A percentile compares a stretch with the other conserved stretches of the same genome.
These are phyloP conservation scores for Agrocybe praecox DNA, from an alignment of 768 basidiomycete genomes.

Conservation along the genomic window DNA sequence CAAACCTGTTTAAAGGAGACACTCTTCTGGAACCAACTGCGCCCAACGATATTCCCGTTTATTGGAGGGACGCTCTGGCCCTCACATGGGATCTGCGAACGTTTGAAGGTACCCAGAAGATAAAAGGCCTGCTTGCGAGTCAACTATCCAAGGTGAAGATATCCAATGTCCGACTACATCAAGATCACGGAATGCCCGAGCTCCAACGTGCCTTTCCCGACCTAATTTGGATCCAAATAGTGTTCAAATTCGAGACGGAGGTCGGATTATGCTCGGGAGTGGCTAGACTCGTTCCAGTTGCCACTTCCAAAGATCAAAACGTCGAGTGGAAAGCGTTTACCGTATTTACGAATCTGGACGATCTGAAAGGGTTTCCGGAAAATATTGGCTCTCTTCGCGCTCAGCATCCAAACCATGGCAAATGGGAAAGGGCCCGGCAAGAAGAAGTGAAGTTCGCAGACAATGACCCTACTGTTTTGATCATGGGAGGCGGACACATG, in stretches of 20 bases:
- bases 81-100: conserved; percentile 60
- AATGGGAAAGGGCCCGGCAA: conserved; percentile 52
- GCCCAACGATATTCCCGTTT: conserved; percentile 25
- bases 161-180: conserved; percentile 18
- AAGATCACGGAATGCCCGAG: conserved; percentile 13
- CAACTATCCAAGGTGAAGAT: not conserved
- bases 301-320: not conserved
- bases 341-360: conserved; percentile 62
- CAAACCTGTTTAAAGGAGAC: conserved; percentile 15
- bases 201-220: conserved; percentile 49
- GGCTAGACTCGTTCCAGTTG: conserved; percentile 51
- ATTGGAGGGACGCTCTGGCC: conserved; percentile 56
- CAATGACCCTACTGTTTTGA: conserved; percentile 58
- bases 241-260: conserved; percentile 59
- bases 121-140: conserved; percentile 30
- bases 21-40: conserved; percentile 9
- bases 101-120: conserved; percentile 34
- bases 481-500: conserved; percentile 70
- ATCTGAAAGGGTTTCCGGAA: conserved; percentile 54
- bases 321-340: conserved; percentile 60
- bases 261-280: conserved; percentile 55
- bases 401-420: conserved; percentile 47
- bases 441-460: conserved; percentile 47
- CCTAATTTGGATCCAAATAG: conserved; percentile 56
- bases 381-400: conserved; percentile 49